A percentile compares a stretch with the other conserved stretches of the same genome.
These are phyloP conservation scores for Besnoitia besnoiti DNA, from an alignment of 169 alveolate genomes.

Conservation along the genomic window DNA sequence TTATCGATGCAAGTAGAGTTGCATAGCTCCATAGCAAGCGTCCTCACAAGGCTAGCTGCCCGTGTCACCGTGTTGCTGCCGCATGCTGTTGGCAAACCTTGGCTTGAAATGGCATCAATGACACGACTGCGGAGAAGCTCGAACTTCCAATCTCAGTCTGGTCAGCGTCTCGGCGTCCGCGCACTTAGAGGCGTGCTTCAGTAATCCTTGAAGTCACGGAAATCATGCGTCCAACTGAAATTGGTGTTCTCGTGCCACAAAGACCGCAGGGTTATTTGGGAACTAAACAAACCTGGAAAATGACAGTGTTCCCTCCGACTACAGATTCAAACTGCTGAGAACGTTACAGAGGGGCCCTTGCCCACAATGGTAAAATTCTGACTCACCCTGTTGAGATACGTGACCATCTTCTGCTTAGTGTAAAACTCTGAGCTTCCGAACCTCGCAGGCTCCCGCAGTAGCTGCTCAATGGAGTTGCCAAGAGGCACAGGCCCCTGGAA, in stretches of 20 bases:
- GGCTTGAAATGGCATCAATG: too few species aligned
- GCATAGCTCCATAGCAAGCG: too few species aligned
- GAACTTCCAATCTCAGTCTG: too few species aligned
- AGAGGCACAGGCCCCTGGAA: conserved; percentile 15
- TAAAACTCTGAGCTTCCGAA: background rate
- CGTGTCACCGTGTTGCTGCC: too few species aligned
- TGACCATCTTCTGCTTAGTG: background rate
- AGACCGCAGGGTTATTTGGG: background rate
- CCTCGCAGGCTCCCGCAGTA: conserved; percentile 30
- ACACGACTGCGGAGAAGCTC: too few species aligned
- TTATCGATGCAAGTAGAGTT: too few species aligned
- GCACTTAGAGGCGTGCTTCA: too few species aligned
- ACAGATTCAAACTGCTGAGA: background rate
- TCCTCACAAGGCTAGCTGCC: too few species aligned
- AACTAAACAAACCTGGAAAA: conserved; percentile 12
- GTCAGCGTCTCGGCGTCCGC: too few species aligned
- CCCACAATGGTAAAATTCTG: background rate
- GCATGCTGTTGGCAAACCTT: too few species aligned
- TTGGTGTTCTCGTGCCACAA: background rate
- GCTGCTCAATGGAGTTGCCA: conserved; percentile 34
- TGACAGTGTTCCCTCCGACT: conserved; percentile 26
- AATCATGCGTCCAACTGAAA: background rate
- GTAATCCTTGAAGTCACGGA: too few species aligned
- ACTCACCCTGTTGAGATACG: conserved; percentile 18
- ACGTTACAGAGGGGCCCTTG: background rate